Percentiles rank a stretch among this genome's conserved stretches.
Evolutionary conservation across 2,329 filamentous ascomycete species (phyloP).

Genomic region (Lojkania enalia): DNA sequence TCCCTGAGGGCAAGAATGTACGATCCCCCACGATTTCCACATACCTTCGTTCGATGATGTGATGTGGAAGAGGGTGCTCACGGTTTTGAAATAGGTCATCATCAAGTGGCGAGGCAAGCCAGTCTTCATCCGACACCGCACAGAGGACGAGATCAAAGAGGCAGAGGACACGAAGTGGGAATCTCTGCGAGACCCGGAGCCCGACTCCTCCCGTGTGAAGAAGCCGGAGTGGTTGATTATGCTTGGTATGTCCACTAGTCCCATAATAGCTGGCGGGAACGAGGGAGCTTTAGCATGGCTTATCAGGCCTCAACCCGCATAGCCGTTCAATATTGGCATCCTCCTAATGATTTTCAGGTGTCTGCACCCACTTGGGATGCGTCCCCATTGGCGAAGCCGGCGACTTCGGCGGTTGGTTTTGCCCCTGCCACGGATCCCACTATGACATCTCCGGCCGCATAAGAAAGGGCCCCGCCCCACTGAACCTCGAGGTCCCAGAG

Average conservation of each 20-base stretch:
- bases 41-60: too few relatives aligned
- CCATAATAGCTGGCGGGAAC: background rate
- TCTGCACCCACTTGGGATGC: conserved; percentile 99
- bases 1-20: conserved; percentile 99
- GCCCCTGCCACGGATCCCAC: conserved; percentile 99
- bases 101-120: conserved; percentile 99
- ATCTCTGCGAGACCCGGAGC: conserved; percentile 84
- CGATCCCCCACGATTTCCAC: conserved; percentile 44
- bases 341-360: conserved; percentile 61
- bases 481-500: conserved; percentile 92
- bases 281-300: background rate
- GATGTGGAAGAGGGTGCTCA: background rate
- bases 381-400: conserved; percentile 98
- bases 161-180: conserved; percentile 86
- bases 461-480: conserved; percentile 93
- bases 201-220: conserved; percentile 91
- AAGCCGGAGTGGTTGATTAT: conserved; percentile 99
- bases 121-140: conserved; percentile 99
- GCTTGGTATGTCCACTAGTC: conserved; percentile 69
- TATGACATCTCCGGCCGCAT: conserved; percentile 99
- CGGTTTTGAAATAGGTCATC: conserved; percentile 72
- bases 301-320: too few relatives aligned
- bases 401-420: conserved; percentile 99
- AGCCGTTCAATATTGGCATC: background rate
- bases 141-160: conserved; percentile 87